A percentile compares a stretch with the other conserved stretches of the same genome.
These are phyloP conservation scores for Boletellus ananiceps DNA, from an alignment of 768 basidiomycete species.

Conservation along the genomic window DNA sequence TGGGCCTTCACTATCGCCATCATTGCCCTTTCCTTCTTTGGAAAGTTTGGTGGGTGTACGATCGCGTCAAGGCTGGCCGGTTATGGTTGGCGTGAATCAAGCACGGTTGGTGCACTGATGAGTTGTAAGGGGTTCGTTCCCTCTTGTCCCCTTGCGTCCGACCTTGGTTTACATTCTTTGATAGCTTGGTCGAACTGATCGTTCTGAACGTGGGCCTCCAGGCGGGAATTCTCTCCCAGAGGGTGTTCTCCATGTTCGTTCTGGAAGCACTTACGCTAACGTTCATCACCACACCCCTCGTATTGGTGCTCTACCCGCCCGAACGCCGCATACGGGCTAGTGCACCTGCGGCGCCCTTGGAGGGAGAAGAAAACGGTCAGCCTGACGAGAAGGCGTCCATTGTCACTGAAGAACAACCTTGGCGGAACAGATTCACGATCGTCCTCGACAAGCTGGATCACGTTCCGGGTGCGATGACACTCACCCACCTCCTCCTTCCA, in stretches of 20 bases:
- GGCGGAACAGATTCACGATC: conserved; percentile 68
- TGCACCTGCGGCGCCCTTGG: background rate
- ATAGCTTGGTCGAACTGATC: conserved; percentile 84
- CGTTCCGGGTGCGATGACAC: conserved; percentile 82
- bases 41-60: conserved; percentile 87
- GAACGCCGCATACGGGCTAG: conserved; percentile 48
- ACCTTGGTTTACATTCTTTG: conserved; percentile 2
- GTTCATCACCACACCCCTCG: conserved; percentile 80
- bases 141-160: background rate
- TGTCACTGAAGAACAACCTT: conserved; percentile 19
- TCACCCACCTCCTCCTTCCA: conserved; percentile 75
- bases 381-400: conserved; percentile 5
- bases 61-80: conserved; percentile 61
- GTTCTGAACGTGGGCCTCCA: conserved; percentile 91
- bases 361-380: conserved; percentile 33
- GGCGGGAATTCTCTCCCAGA: conserved; percentile 68
- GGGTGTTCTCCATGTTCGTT: conserved; percentile 94
- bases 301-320: conserved; percentile 62
- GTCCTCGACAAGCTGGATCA: conserved; percentile 90
- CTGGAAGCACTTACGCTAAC: conserved; percentile 79
- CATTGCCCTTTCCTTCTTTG: conserved; percentile 68
- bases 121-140: conserved; percentile 79
- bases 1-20: conserved; percentile 91
- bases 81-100: conserved; percentile 76
- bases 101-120: conserved; percentile 89